Percentiles rank a stretch among this genome's conserved stretches.
Evolutionary conservation across 2,329 filamentous ascomycete species (phyloP).

Genomic region (Anisogramma anomala): DNA sequence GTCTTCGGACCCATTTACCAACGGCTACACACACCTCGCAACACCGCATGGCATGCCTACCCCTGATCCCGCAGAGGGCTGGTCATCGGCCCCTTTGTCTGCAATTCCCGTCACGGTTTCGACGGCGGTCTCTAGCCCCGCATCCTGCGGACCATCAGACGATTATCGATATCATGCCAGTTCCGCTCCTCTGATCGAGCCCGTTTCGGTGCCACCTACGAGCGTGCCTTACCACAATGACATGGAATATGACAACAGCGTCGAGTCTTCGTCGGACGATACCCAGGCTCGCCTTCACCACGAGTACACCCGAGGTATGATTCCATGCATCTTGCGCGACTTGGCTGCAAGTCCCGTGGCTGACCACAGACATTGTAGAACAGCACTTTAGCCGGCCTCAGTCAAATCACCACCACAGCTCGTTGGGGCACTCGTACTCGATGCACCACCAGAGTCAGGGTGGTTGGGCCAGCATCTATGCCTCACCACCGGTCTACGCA

Average conservation of each 20-base stretch:
- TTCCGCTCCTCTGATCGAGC: conserved; percentile 32
- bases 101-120: conserved; percentile 32
- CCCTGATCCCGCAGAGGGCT: conserved; percentile 32
- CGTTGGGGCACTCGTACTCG: conserved; percentile 23
- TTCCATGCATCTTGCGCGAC: neutral
- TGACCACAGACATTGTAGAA: conserved; percentile 19
- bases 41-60: conserved; percentile 19
- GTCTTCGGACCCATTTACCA: conserved; percentile 9
- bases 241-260: conserved; percentile 25
- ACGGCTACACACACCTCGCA: conserved; percentile 25
- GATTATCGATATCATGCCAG: conserved; percentile 40
- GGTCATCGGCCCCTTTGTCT: conserved; percentile 25
- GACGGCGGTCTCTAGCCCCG: conserved; percentile 40
- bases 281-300: neutral
- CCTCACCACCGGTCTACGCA: conserved; percentile 18
- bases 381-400: conserved; percentile 21
- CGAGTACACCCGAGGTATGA: neutral
- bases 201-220: conserved; percentile 20
- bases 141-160: conserved; percentile 36
- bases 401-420: conserved; percentile 20
- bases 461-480: conserved; percentile 21
- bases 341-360: conserved; percentile 4
- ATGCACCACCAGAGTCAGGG: conserved; percentile 22
- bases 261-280: conserved; percentile 19
- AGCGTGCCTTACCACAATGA: conserved; percentile 24